These are phyloP conservation scores for Solanum arcanum DNA, from an alignment of 257 asterid genomes.

Conservation along the genomic window DNA sequence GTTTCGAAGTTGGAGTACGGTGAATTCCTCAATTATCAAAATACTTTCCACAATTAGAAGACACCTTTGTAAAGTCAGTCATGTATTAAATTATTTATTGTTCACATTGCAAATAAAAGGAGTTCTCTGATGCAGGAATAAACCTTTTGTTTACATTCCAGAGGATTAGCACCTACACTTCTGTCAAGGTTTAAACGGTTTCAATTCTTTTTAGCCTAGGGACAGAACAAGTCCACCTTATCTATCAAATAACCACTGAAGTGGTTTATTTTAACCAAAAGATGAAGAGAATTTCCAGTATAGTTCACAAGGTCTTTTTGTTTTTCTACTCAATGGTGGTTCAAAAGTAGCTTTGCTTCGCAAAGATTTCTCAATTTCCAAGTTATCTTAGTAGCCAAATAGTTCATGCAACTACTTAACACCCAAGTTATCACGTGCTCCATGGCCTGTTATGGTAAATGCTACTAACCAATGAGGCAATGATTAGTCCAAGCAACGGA, in stretches of 20 bases:
- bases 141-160: neutral
- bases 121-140: neutral
- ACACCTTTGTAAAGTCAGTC: neutral
- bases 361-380: neutral
- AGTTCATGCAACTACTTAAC: neutral
- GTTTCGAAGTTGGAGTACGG: neutral
- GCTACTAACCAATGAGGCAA: neutral
- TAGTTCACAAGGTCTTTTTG: neutral
- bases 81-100: neutral
- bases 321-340: neutral
- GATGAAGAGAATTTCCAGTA: neutral
- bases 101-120: neutral
- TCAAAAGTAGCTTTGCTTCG: neutral
- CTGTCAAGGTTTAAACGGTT: neutral
- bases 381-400: neutral
- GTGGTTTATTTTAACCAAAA: neutral
- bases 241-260: neutral
- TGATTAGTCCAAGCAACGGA: neutral
- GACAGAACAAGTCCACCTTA: neutral
- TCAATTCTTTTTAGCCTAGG: neutral
- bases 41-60: neutral
- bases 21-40: neutral
- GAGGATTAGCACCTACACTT: neutral
- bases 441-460: neutral
- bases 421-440: neutral